Base-by-base conservation (phyloP, 1,284 basidiomycete genomes). In the Mycena citricolor region DNA sequence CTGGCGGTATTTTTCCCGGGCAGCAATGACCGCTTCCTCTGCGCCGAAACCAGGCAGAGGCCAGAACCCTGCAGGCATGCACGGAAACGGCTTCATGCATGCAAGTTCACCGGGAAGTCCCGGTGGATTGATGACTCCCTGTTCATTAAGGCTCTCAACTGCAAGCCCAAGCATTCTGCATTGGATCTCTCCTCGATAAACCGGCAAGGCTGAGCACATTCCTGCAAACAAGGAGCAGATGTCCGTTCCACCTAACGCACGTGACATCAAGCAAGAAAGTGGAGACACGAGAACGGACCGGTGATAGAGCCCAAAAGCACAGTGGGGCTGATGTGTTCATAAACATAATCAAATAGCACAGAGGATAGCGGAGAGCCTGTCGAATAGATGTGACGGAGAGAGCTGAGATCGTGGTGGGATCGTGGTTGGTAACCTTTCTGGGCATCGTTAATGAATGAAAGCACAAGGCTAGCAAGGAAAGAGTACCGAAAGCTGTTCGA, bases 141-240 rank as follows among this genome's bases (percentile, higher is more conserved):
- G 60, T 1, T 73, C 67, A 21, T 70, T 67, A 58, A 69, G 83
- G 35, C 74, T 74, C 57, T 79, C 75, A 28, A 82, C 65, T 20
- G 81, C 85, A 85, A 92, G 92, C 26, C 90, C 90, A 20, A 93
- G 73, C 75, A 90, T 84, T 19, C 89, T 76, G 51, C 85, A 85
- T 64, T 93, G 91, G 33, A 94, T 83, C 65, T 94, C 90, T 25
- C 90, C 90, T 33, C 85, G 78, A 65, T 82, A 86, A 2, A 94
- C 90, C 5, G 90, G 88, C 28, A 93, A 70, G 12, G 79, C 77
- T 30, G 81, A 79, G 60, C 81, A 86, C 74, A 91, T 83, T 5
- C 88, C 88, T 17, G 86, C 89, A 65, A 94, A 93, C 20, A 93
- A 73, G 24, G 87, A 90, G 64, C 90, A 92, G 26, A 93, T 90